A percentile compares a stretch with the other conserved stretches of the same genome.
phyloP scores from a whole-genome alignment of 2,329 filamentous ascomycete species.

The Paracorniculantispora psalliotae region DNA sequence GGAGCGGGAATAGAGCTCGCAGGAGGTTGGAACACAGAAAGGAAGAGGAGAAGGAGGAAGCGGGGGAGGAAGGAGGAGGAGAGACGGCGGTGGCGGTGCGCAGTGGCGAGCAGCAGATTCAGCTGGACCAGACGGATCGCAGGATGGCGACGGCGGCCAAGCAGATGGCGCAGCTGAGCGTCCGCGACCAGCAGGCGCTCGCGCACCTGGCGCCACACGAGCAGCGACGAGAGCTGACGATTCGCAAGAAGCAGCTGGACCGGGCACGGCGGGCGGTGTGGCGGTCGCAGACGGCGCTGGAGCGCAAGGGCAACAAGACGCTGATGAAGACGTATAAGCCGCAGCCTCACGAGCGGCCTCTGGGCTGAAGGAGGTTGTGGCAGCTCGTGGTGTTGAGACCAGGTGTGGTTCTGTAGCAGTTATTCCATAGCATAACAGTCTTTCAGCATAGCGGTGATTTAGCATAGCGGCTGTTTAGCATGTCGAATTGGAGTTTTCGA shows the following conservation, averaged over 20 bases:
- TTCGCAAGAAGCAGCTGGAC: slow-evolving; percentile 1
- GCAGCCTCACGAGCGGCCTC: not conserved
- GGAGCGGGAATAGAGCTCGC: not conserved
- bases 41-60: not conserved
- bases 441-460: not conserved
- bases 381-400: not conserved
- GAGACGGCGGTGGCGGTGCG: not conserved
- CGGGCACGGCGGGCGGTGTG: not conserved
- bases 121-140: not conserved
- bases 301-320: slow-evolving; percentile 12
- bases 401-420: not conserved
- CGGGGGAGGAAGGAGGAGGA: too few relatives aligned
- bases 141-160: not conserved
- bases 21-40: not conserved
- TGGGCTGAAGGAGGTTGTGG: not conserved
- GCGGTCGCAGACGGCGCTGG: not conserved
- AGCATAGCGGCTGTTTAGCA: not conserved
- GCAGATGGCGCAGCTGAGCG: slow-evolving; percentile 11
- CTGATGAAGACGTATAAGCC: slow-evolving; percentile 5
- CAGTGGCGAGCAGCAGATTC: not conserved
- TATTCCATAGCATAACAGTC: not conserved
- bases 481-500: not conserved
- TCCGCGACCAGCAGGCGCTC: slow-evolving; percentile 7
- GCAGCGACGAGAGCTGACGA: slow-evolving; percentile 5
- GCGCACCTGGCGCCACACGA: slow-evolving; percentile 9